Base-by-base conservation (phyloP, 2,329 filamentous ascomycete genomes). In the Pestalotiopsis sp. region DNA sequence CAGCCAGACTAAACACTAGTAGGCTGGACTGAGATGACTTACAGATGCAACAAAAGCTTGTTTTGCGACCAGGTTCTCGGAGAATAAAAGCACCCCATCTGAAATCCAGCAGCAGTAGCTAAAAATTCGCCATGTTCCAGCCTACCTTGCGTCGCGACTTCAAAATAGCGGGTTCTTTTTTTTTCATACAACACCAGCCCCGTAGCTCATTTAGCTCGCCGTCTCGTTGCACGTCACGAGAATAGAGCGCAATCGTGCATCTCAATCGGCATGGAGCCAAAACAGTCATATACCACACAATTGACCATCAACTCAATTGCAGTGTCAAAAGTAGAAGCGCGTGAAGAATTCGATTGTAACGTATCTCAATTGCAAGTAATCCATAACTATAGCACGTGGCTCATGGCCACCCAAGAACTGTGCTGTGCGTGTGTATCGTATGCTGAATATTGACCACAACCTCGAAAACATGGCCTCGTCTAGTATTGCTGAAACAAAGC, bases 31-130 rank as follows among this genome's bases (percentile, higher is more conserved):
- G 40, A 35, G 40, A 35, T 65, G 62, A 65, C 62, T 65, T 65
- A 65, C 62, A 65, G 40, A 26, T 65, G 62, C 62, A 52, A 52
- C 13, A 30, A 65, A 65, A 65, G 62, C 62, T 65, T 65, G 62
- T 30, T 65, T 65, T 61, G 17, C 39, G 62, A 65, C 62, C 62
- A 65, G 62, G 62, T 65, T 56, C 62, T 65, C 62, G 62, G 62
- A 65, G 60, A 65, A 65, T 65, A 55, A 52, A 52, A 52, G 9
- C 17, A 52, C 14, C 20, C 17, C 44, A 52, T 52, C 44, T 44
- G 9, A 52, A 52, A 52, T 9, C 17, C 20, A 20, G 14, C 7
- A 26, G 35, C 24, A 48, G 35, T 35, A 64, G 35, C 4, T 26
- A 20, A 44, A 14, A 22, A n/a, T 17, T 22, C 62, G 62, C 44